A percentile compares a stretch with the other conserved stretches of the same genome.
Evolutionary conservation across 768 basidiomycete genomes (phyloP).

Genomic region (Tephrocybe rancida): DNA sequence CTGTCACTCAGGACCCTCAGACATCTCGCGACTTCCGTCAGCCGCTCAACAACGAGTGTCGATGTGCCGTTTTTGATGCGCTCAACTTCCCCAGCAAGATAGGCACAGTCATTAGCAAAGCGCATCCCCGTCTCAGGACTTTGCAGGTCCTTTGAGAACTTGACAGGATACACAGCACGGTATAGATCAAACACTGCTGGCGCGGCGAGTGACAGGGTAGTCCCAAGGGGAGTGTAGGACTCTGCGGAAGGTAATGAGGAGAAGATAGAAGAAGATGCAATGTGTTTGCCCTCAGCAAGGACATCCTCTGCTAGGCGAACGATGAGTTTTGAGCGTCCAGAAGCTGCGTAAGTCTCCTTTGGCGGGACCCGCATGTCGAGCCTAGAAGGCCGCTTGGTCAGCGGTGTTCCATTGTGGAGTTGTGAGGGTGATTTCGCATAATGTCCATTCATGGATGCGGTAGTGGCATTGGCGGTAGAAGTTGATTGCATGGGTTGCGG

Average conservation of each 20-base stretch:
- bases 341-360: constrained; percentile 66
- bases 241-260: constrained; percentile 22
- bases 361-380: constrained; percentile 21
- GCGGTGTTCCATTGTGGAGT: constrained; percentile 9
- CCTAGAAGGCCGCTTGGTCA: constrained; percentile 27
- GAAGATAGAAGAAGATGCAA: constrained; percentile 61
- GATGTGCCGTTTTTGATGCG: constrained; percentile 31
- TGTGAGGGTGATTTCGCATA: constrained; percentile 15
- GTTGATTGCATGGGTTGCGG: constrained; percentile 9
- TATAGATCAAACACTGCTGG: constrained; percentile 75
- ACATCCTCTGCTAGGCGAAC: constrained; percentile 60
- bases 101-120: constrained; percentile 82
- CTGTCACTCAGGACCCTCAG: constrained; percentile 63
- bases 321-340: constrained; percentile 55
- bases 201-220: constrained; percentile 60
- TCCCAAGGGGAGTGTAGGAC: constrained; percentile 44
- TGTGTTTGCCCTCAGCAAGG: constrained; percentile 66
- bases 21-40: constrained; percentile 51
- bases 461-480: neutral
- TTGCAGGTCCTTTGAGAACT: constrained; percentile 48
- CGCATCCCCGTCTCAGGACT: constrained; percentile 63
- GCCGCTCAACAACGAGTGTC: constrained; percentile 40
- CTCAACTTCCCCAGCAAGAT: constrained; percentile 58
- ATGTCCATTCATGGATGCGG: neutral
- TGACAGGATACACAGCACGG: constrained; percentile 76